phyloP scores from a whole-genome alignment of 768 basidiomycete genomes.

The Tricholoma sp. region DNA sequence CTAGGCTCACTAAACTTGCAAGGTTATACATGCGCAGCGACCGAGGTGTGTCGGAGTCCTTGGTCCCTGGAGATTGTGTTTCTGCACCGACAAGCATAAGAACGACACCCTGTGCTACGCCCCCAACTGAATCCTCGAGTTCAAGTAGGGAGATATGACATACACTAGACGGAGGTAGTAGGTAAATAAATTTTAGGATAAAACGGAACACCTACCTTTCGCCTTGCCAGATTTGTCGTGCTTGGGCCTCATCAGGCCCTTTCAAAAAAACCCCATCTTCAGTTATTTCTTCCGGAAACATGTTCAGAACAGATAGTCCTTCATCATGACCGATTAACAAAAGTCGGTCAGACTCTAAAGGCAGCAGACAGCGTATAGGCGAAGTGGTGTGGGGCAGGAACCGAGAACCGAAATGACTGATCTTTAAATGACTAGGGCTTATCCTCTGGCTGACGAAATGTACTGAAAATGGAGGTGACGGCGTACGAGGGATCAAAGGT shows the following conservation, averaged over 20 bases:
- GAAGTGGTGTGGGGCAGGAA: constrained; percentile 78
- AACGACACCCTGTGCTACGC: constrained; percentile 66
- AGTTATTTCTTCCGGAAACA: constrained; percentile 72
- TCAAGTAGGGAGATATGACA: constrained; percentile 77
- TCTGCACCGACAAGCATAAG: constrained; percentile 70
- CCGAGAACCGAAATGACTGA: constrained; percentile 80
- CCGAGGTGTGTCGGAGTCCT: constrained; percentile 52
- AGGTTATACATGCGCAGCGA: constrained; percentile 81
- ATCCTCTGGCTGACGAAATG: constrained; percentile 46
- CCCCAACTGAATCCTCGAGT: constrained; percentile 47
- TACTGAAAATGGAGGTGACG: constrained; percentile 29
- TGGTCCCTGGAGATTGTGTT: constrained; percentile 36
- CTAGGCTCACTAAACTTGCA: constrained; percentile 66
- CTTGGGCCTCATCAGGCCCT: constrained; percentile 69
- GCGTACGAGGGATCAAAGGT: constrained; percentile 17
- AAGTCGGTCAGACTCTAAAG: constrained; percentile 57
- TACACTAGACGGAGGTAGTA: constrained; percentile 40
- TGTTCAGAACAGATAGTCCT: constrained; percentile 77
- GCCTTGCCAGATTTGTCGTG: constrained; percentile 67
- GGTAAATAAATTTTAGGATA: background rate
- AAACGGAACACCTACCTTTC: constrained; percentile 50
- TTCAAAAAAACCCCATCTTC: constrained; percentile 46
- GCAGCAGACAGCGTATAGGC: constrained; percentile 72
- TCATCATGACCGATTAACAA: constrained; percentile 78
- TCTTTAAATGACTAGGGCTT: constrained; percentile 57